Evolutionary conservation across 495 filamentous ascomycete species (phyloP), one percentile per base, ranked within the genome.

Genomic region (Trichoderma reesei): DNA sequence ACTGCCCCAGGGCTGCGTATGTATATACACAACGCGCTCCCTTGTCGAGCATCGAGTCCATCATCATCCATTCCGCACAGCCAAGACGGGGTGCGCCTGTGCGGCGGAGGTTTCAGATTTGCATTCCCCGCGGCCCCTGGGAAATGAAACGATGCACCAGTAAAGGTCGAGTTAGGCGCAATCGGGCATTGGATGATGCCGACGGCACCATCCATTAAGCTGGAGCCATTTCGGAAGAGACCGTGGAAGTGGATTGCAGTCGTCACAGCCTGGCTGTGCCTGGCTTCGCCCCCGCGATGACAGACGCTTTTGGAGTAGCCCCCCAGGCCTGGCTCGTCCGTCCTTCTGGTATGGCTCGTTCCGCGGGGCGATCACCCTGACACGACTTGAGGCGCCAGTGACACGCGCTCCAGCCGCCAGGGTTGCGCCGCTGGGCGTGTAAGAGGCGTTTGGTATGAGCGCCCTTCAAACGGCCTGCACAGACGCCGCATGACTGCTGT

Each of bases 51-150:
- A 26, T 26, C 26, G 26, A 26, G 26, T 26, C 26, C 26, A 26
- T 26, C 26, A 56, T 56, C 51, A 34, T 5, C 51, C 51, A 56
- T 56, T 56, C 26, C 51, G 51, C 51, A 34, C 20, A 26, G 51
- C 51, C 31, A 34, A 33, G 26, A 34, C 26, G 26, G 26, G 26
- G 26, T 26, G 26, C 26, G 51, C 26, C 51, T 56, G 51, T 56
- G 51, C 51, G 34, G 51, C 51, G 51, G 51, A 56, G 31, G 51
- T 56, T 56, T 56, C 51, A 56, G 26, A 56, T 56, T 31, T 56
- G 51, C 20, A 56, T 56, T 56, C 51, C 51, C 51, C 51, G 13
- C 51, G 34, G 8, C 14, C 51, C 26, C 51, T 33, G 51, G 51
- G 26, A 34, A 34, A 56, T 56, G 51, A 56, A 34, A 56, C 51